Conservation (phyloP, 2,329 filamentous ascomycete genomes). For the Fusarium neocosmosporiellum region DNA sequence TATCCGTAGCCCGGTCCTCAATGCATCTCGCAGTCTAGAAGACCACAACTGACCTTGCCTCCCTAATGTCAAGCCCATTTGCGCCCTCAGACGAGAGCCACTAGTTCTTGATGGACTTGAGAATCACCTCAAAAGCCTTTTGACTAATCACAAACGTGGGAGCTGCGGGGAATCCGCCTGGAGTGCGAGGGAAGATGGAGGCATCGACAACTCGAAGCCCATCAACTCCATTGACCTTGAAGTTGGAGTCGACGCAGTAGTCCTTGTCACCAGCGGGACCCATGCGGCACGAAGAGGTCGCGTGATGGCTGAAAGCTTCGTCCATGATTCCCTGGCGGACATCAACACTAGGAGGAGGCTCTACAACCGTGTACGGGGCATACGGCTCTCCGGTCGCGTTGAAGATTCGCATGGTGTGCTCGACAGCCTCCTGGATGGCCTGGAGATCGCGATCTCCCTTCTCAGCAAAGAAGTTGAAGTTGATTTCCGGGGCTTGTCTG, state of each 20-base stretch:
- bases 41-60: neutral
- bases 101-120: neutral
- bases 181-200: conserved; percentile 59
- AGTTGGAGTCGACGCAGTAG: conserved; percentile 66
- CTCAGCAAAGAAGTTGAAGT: conserved; percentile 68
- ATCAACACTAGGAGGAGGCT: conserved; percentile 55
- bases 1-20: neutral
- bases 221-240: conserved; percentile 64
- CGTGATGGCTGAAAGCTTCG: conserved; percentile 68
- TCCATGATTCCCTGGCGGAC: conserved; percentile 60
- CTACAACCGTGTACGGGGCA: conserved; percentile 19
- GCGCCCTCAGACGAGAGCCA: neutral
- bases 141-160: conserved; percentile 31
- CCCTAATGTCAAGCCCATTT: neutral
- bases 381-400: conserved; percentile 41
- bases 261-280: conserved; percentile 62
- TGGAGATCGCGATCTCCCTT: conserved; percentile 16
- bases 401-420: conserved; percentile 39
- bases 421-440: conserved; percentile 29
- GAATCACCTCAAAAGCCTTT: conserved; percentile 15
- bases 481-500: conserved; percentile 70
- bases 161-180: conserved; percentile 24
- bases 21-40: neutral
- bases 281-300: conserved; percentile 65
- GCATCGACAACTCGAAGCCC: conserved; percentile 70